Conservation (phyloP, 129 eudicot species). For the Lactuca saligna region DNA sequence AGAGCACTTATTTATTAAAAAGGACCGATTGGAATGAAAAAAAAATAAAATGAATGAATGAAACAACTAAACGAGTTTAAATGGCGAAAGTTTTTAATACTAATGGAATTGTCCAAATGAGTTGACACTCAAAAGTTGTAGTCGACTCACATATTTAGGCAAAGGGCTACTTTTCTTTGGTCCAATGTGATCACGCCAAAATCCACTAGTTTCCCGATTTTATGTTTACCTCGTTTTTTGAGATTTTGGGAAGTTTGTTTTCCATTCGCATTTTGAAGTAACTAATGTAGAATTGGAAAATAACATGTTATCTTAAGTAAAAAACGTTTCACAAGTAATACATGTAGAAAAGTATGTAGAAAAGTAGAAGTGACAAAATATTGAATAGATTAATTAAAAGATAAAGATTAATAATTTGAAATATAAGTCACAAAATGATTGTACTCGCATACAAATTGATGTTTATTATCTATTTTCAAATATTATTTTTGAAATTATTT, state of each 20-base stretch:
- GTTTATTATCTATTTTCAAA: too few species aligned
- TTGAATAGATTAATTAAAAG: too few species aligned
- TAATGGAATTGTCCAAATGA: neutral
- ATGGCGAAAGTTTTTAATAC: neutral
- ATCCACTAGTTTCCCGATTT: neutral
- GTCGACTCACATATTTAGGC: neutral
- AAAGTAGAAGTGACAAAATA: too few species aligned
- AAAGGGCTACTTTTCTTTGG: neutral
- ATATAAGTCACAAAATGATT: too few species aligned
- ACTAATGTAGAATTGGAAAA: neutral
- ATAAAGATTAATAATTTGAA: too few species aligned
- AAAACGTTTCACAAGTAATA: too few species aligned
- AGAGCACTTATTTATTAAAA: neutral
- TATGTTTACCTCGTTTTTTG: neutral
- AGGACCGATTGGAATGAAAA: too few species aligned
- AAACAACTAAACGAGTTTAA: neutral
- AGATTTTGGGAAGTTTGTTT: neutral
- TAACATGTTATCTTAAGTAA: neutral
- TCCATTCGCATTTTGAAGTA: neutral
- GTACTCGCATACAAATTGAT: too few species aligned
- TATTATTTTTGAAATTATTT: too few species aligned
- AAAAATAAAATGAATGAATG: too few species aligned
- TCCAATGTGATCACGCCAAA: neutral
- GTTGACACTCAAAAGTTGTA: neutral
- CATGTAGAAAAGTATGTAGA: too few species aligned